phyloP scores from a whole-genome alignment of 2,329 filamentous ascomycete species.

The Huntiella decipiens region DNA sequence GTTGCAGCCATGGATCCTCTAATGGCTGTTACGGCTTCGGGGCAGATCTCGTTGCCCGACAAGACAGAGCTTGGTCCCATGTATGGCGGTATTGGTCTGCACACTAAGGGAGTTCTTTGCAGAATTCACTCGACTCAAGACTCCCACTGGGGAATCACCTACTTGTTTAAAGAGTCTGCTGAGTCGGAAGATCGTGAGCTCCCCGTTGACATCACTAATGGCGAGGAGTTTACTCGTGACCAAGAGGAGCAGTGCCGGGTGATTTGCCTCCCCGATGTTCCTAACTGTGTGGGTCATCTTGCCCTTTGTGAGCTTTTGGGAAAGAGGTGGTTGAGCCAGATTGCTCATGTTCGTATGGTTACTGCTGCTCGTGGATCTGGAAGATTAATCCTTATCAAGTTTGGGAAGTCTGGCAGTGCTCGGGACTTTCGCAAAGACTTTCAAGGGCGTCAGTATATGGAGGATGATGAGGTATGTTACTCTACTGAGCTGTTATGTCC shows the following conservation, averaged over 20 bases:
- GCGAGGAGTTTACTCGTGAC: conserved; percentile 13
- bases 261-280: conserved; percentile 83
- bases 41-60: conserved; percentile 18
- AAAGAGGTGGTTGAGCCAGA: conserved; percentile 64
- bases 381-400: conserved; percentile 93
- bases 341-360: conserved; percentile 89
- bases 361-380: conserved; percentile 74
- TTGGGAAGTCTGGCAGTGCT: conserved; percentile 55
- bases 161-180: conserved; percentile 68
- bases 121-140: conserved; percentile 48
- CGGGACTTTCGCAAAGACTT: conserved; percentile 67
- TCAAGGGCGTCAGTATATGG: conserved; percentile 66
- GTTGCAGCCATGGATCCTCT: no score
- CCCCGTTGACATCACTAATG: not conserved
- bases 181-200: conserved; percentile 13
- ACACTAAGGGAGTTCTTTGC: conserved; percentile 66
- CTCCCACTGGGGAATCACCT: conserved; percentile 79
- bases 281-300: conserved; percentile 77
- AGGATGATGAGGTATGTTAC: conserved; percentile 36
- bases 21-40: no score
- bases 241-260: conserved; percentile 55
- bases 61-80: conserved; percentile 35
- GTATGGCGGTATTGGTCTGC: conserved; percentile 42
- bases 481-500: not conserved
- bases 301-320: conserved; percentile 87